These are phyloP conservation scores for Hypoxylon sp. DNA, from an alignment of 2,329 filamentous ascomycete species.

Conservation along the genomic window DNA sequence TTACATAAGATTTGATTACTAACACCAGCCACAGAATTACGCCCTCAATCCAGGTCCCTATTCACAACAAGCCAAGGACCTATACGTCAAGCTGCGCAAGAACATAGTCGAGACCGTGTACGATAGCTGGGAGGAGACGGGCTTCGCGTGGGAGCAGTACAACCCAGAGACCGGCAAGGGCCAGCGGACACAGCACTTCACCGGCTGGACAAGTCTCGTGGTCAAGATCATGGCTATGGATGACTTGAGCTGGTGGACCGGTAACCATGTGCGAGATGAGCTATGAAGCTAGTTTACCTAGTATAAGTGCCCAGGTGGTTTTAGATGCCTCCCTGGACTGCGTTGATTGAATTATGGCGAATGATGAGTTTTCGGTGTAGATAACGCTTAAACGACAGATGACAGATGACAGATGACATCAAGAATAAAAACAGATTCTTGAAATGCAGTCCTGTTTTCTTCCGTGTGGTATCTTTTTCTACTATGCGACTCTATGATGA, in stretches of 20 bases:
- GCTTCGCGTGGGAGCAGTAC: slow-evolving; percentile 99
- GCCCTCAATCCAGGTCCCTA: slow-evolving; percentile 78
- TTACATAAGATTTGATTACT: slow-evolving; percentile 15
- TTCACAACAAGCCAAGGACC: slow-evolving; percentile 74
- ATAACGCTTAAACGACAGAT: neutral
- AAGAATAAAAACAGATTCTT: neutral
- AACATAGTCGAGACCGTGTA: slow-evolving; percentile 93
- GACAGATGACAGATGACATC: slow-evolving; percentile 11
- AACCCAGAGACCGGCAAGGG: slow-evolving; percentile 92
- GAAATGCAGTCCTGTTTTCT: slow-evolving; percentile 14
- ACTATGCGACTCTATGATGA: slow-evolving; percentile 42
- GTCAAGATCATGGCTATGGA: slow-evolving; percentile 98
- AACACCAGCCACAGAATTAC: slow-evolving; percentile 67
- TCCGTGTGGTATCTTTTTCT: slow-evolving; percentile 18
- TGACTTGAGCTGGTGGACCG: slow-evolving; percentile 65
- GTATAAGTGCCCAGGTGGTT: neutral
- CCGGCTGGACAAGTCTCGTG: slow-evolving; percentile 98
- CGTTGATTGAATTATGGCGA: neutral
- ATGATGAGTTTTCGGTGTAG: neutral
- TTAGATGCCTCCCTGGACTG: neutral
- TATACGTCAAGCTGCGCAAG: slow-evolving; percentile 83
- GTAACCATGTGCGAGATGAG: slow-evolving; percentile 62
- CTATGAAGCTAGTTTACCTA: slow-evolving; percentile 55
- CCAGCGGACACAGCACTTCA: slow-evolving; percentile 98
- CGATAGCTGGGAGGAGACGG: slow-evolving; percentile 88